These are phyloP conservation scores for Epichloe hybrida DNA, from an alignment of 2,329 filamentous ascomycete genomes.

Conservation along the genomic window DNA sequence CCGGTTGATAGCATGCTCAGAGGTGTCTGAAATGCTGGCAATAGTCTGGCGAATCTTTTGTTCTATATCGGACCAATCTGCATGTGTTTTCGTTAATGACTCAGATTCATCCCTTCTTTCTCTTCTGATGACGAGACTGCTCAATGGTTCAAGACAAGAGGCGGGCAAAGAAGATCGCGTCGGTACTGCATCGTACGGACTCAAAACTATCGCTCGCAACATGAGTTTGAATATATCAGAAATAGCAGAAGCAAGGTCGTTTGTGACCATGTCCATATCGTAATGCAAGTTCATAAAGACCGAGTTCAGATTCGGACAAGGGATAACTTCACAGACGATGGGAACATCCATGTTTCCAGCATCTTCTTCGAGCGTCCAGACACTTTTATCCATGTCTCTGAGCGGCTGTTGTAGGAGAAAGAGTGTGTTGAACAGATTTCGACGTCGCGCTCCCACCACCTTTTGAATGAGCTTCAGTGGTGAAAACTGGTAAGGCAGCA, in stretches of 20 bases:
- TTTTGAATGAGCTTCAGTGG: slow-evolving; percentile 59
- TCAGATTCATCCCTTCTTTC: slow-evolving; percentile 8
- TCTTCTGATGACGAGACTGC: slow-evolving; percentile 10
- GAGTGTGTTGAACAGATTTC: slow-evolving; percentile 63
- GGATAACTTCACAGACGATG: slow-evolving; percentile 62
- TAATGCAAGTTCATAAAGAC: slow-evolving; percentile 51
- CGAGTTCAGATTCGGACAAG: slow-evolving; percentile 34
- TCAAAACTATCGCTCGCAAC: slow-evolving; percentile 13
- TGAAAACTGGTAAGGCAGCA: slow-evolving; percentile 59
- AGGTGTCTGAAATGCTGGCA: slow-evolving; percentile 41
- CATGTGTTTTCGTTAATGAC: slow-evolving; percentile 8
- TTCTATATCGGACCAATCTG: slow-evolving; percentile 39
- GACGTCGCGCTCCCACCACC: slow-evolving; percentile 25
- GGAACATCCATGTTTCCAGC: slow-evolving; percentile 58
- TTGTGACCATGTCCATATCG: slow-evolving; percentile 29
- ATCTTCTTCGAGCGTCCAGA: slow-evolving; percentile 47
- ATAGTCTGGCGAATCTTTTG: slow-evolving; percentile 40
- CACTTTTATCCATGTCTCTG: slow-evolving; percentile 36
- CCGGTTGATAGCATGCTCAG: slow-evolving; percentile 35
- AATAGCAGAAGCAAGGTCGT: slow-evolving; percentile 15
- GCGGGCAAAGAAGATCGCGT: neutral
- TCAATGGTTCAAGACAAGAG: slow-evolving; percentile 6
- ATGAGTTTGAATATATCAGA: slow-evolving; percentile 18
- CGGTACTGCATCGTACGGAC: slow-evolving; percentile 12
- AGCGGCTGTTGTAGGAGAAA: slow-evolving; percentile 61